phyloP scores from a whole-genome alignment of 2,329 filamentous ascomycete species.

The Bipolaris victoriae region DNA sequence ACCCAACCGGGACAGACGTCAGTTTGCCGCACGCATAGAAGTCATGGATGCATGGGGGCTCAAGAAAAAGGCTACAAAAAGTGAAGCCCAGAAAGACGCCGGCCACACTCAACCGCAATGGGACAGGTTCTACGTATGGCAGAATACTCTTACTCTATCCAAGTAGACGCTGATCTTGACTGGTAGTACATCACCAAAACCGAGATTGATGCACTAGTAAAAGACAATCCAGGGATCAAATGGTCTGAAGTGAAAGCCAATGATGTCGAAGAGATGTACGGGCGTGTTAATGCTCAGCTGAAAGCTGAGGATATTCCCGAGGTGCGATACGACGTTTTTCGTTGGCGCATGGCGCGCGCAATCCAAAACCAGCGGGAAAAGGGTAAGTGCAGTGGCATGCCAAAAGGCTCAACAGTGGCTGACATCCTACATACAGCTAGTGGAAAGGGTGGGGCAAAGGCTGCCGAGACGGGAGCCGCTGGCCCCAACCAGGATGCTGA shows the following conservation, averaged over 20 bases:
- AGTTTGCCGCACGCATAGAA: not conserved
- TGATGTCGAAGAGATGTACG: not conserved
- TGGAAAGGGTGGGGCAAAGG: not conserved
- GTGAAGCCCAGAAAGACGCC: not conserved
- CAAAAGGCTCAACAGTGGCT: not conserved
- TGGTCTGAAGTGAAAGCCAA: not conserved
- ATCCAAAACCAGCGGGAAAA: not conserved
- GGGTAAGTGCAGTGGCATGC: not conserved
- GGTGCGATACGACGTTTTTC: constrained; percentile 4
- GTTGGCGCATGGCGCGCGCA: not conserved
- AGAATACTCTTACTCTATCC: not conserved
- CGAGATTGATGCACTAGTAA: constrained; percentile 3
- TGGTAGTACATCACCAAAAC: constrained; percentile 1
- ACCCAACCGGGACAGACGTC: not conserved
- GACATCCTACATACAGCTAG: not conserved
- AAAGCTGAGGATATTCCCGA: not conserved
- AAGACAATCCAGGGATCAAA: not conserved
- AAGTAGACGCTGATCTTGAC: not conserved
- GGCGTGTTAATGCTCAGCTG: not conserved
- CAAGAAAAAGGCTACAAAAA: constrained; percentile 3
- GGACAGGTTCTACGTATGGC: not conserved
- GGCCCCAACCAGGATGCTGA: not conserved
- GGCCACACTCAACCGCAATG: not conserved
- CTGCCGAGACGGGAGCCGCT: not conserved
- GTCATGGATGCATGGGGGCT: not conserved